Conservation (phyloP, 2,329 filamentous ascomycete species). For the Claviceps sp. region DNA sequence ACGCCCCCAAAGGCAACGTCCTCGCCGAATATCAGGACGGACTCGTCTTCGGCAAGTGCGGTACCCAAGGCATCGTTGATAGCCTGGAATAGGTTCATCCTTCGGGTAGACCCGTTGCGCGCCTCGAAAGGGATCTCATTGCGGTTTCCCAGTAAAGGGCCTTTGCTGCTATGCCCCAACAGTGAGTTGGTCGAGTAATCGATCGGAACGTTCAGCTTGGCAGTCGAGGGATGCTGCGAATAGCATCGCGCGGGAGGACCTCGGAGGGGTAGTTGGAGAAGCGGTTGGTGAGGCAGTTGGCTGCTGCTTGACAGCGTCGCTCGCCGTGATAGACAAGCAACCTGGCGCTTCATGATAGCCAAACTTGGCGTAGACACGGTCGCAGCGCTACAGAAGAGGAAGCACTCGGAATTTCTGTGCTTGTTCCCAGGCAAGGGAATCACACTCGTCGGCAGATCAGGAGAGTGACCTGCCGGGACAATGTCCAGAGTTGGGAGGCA, state of each 20-base stretch:
- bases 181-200: constrained; percentile 77
- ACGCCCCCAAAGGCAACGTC: constrained; percentile 96
- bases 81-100: constrained; percentile 87
- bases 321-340: constrained; percentile 17
- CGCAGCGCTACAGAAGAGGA: constrained; percentile 1
- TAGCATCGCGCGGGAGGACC: constrained; percentile 22
- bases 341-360: constrained; percentile 19
- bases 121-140: constrained; percentile 56
- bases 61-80: constrained; percentile 82
- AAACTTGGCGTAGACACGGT: not conserved
- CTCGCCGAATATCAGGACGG: constrained; percentile 85
- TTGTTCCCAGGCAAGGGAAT: not conserved
- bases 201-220: constrained; percentile 67
- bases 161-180: constrained; percentile 65
- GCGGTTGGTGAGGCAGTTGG: constrained; percentile 1
- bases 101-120: constrained; percentile 59
- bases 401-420: not conserved
- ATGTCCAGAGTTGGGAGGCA: not conserved
- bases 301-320: constrained; percentile 11
- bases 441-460: not conserved
- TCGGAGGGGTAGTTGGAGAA: constrained; percentile 8
- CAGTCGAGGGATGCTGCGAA: constrained; percentile 45
- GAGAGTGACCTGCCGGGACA: not conserved
- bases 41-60: constrained; percentile 70
- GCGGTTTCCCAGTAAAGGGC: constrained; percentile 46